These are phyloP conservation scores for Cynara cardunculus DNA, from an alignment of 129 eudicot genomes.

Conservation along the genomic window DNA sequence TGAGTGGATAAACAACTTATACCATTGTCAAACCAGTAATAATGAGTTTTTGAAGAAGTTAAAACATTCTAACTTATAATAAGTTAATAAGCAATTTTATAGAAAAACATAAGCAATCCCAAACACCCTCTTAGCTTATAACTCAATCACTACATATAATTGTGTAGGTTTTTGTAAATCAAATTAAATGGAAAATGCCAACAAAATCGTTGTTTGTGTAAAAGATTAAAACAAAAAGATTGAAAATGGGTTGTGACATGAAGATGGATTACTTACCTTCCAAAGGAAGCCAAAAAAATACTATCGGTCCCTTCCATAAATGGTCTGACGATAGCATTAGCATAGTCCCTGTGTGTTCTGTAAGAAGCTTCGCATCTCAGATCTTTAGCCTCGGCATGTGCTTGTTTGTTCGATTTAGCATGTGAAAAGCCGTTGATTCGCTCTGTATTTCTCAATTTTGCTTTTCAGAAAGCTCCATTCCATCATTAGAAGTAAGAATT, in stretches of 20 bases:
- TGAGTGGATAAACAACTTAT: no score
- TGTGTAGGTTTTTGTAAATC: not conserved
- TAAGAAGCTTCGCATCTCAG: conserved; percentile 17
- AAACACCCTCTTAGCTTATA: no score
- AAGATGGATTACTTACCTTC: not conserved
- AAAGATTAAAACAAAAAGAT: not conserved
- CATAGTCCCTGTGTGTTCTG: not conserved
- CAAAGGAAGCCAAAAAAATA: conserved; percentile 5
- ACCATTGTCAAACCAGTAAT: no score
- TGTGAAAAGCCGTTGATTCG: conserved; percentile 9
- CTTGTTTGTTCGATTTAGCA: conserved; percentile 10
- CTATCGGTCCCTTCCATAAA: conserved; percentile 2
- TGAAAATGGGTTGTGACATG: not conserved
- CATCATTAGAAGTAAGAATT: conserved; percentile 17
- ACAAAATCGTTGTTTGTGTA: no score
- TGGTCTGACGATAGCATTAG: not conserved
- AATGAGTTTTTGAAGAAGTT: no score
- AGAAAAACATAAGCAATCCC: no score
- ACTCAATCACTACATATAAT: no score
- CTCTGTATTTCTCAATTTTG: not conserved
- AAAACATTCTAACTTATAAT: no score
- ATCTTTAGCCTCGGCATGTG: not conserved
- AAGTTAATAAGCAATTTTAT: no score
- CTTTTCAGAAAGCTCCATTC: conserved; percentile 1
- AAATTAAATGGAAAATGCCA: no score